Conservation (phyloP, 306 rosid species). For the Castanea mollissima region DNA sequence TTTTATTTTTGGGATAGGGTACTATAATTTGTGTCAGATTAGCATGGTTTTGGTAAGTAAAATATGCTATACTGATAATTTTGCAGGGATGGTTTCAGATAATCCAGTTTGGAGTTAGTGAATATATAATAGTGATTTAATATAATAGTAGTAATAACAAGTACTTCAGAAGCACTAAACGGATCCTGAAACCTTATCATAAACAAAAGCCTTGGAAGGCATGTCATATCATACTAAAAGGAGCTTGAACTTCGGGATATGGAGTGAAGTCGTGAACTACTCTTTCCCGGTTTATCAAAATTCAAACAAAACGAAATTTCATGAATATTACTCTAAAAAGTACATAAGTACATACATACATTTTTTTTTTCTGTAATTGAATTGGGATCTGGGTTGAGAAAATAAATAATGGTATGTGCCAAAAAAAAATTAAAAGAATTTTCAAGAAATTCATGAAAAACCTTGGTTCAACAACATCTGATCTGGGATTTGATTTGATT, state of each 20-base stretch:
- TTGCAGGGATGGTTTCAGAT: not conserved
- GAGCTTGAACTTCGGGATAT: not conserved
- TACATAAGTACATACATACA: no score
- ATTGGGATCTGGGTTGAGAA: no score
- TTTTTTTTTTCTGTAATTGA: no score
- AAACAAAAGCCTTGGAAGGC: not conserved
- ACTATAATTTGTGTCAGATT: not conserved
- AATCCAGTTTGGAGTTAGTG: not conserved
- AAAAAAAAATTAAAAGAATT: not conserved
- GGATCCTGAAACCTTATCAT: not conserved
- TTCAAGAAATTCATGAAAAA: not conserved
- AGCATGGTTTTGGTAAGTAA: not conserved
- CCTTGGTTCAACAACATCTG: not conserved
- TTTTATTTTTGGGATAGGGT: not conserved
- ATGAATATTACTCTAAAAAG: no score
- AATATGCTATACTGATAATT: not conserved
- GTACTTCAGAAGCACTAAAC: not conserved
- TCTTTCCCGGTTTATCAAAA: not conserved
- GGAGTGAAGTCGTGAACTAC: not conserved
- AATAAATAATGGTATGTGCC: not conserved
- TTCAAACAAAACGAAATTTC: no score
- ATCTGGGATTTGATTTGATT: not conserved
- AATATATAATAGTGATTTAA: not conserved
- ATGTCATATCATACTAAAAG: not conserved
- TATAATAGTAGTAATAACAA: not conserved